Conservation (phyloP, 169 alveolate genomes). For the Perkinsus chesapeaki region DNA sequence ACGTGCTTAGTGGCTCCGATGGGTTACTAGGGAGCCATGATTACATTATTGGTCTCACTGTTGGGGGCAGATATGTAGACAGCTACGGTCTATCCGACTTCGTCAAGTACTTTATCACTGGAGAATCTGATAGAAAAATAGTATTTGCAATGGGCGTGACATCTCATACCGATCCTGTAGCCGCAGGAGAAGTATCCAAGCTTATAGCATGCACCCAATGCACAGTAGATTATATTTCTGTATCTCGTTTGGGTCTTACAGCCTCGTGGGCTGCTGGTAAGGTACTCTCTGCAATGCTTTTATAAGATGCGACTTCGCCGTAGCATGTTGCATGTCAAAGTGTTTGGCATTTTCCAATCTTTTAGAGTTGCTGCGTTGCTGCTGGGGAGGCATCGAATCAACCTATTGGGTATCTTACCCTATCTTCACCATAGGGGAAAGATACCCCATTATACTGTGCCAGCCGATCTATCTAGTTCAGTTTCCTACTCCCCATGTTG, state of each 20-base stretch:
- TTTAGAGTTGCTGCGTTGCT: too few species aligned
- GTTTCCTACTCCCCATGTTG: too few species aligned
- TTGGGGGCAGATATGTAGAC: neutral
- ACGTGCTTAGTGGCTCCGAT: neutral
- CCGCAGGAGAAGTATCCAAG: neutral
- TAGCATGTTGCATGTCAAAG: neutral
- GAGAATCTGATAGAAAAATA: neutral
- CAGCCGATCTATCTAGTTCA: too few species aligned
- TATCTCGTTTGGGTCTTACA: neutral
- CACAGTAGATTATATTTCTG: neutral
- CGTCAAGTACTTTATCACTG: neutral
- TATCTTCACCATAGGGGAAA: neutral
- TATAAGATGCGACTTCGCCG: neutral
- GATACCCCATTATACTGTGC: too few species aligned
- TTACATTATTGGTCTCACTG: neutral
- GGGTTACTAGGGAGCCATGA: neutral
- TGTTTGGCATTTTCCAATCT: neutral
- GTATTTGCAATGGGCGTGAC: neutral
- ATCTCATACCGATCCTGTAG: neutral
- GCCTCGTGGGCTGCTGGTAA: neutral
- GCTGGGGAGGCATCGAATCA: too few species aligned
- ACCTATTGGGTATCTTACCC: neutral
- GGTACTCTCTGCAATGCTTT: neutral
- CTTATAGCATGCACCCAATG: neutral
- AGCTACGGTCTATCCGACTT: neutral